These are phyloP conservation scores for Syzygium syzygioides DNA, from an alignment of 441 rosid genomes.

Conservation along the genomic window DNA sequence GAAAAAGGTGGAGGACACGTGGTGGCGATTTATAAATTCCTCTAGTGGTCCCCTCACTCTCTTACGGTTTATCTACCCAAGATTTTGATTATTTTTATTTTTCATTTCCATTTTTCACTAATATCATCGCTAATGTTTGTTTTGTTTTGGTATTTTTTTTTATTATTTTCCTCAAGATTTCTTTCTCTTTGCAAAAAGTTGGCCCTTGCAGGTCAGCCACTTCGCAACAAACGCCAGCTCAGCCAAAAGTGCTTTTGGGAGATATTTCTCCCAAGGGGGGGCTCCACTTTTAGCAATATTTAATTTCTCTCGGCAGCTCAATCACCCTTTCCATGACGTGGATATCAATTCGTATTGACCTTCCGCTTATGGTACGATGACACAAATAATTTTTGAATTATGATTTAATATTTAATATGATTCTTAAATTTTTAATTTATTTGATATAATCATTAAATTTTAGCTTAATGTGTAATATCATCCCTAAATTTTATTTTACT, in stretches of 20 bases:
- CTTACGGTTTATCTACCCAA: neutral
- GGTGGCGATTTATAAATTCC: neutral
- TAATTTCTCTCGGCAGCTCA: neutral
- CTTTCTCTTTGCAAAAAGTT: neutral
- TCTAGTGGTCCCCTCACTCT: neutral
- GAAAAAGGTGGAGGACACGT: neutral
- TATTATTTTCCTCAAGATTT: neutral
- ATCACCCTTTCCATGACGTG: neutral
- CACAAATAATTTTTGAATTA: too few species aligned
- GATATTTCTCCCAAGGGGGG: slow-evolving; percentile 18
- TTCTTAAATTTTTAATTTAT: too few species aligned
- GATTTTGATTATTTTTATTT: neutral
- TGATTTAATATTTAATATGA: too few species aligned
- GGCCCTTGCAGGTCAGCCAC: neutral
- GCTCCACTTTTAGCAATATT: neutral
- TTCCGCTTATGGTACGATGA: too few species aligned
- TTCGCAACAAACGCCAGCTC: slow-evolving; percentile 8
- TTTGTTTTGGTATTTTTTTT: too few species aligned
- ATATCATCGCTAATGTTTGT: neutral
- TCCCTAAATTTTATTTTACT: too few species aligned
- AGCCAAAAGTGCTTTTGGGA: slow-evolving; percentile 6
- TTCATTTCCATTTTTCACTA: neutral
- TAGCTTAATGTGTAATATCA: too few species aligned
- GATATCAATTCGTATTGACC: neutral
- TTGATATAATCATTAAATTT: too few species aligned